A percentile compares a stretch with the other conserved stretches of the same genome.
Conservation (phyloP, 2,329 filamentous ascomycete species). For the Xylaria sp. region DNA sequence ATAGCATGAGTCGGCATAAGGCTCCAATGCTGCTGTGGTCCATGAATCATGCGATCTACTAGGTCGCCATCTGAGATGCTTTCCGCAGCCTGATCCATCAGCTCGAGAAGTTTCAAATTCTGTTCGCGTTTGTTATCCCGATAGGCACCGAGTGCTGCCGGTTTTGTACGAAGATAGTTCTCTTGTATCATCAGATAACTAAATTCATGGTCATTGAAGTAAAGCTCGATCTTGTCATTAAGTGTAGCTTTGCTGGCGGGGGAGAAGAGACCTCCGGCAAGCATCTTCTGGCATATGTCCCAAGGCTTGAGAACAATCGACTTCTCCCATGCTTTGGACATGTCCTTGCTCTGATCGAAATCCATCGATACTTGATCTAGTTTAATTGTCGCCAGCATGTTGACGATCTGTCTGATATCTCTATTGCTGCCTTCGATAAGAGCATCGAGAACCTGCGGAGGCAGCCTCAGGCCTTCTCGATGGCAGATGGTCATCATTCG, state of each 20-base stretch:
- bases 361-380: conserved; percentile 83
- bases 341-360: conserved; percentile 87
- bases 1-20: conserved; percentile 96
- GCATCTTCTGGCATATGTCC: conserved; percentile 96
- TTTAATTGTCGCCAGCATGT: conserved; percentile 96
- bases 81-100: conserved; percentile 87
- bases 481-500: conserved; percentile 96
- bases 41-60: conserved; percentile 98
- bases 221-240: conserved; percentile 98
- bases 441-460: conserved; percentile 84
- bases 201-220: conserved; percentile 99
- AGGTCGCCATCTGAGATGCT: conserved; percentile 98
- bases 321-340: conserved; percentile 99
- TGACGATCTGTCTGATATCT: conserved; percentile 97
- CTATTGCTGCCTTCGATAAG: conserved; percentile 95
- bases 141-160: conserved; percentile 68
- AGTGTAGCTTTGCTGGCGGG: conserved; percentile 84
- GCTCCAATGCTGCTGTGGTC: conserved; percentile 97
- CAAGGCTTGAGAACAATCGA: conserved; percentile 96
- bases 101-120: conserved; percentile 83
- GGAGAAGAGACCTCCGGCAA: conserved; percentile 87
- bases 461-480: conserved; percentile 88
- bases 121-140: conserved; percentile 73
- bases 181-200: conserved; percentile 98
- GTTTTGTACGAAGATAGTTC: conserved; percentile 90